These are phyloP conservation scores for Glycine soja DNA, from an alignment of 306 rosid species.

Conservation along the genomic window DNA sequence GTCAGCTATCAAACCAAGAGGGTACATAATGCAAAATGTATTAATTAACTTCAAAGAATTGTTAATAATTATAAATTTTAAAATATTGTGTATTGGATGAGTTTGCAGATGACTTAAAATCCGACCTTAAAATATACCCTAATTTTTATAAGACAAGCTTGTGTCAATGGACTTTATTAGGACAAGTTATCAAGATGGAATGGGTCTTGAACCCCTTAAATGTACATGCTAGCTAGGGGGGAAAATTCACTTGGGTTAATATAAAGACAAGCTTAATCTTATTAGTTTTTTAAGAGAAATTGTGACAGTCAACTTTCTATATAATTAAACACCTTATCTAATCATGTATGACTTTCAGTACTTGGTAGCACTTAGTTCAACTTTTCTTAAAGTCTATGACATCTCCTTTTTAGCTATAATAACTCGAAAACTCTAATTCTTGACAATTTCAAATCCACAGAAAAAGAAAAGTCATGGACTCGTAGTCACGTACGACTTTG, in stretches of 20 bases:
- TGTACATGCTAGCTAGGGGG: too few species aligned
- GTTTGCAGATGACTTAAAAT: neutral
- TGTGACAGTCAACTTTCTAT: neutral
- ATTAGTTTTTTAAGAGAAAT: neutral
- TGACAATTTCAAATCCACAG: constrained; percentile 11
- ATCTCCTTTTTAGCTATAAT: neutral
- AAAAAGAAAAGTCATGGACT: neutral
- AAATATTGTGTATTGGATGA: too few species aligned
- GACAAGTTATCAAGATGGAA: too few species aligned
- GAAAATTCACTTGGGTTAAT: too few species aligned
- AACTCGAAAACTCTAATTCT: neutral
- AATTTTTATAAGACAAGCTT: neutral
- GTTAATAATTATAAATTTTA: too few species aligned
- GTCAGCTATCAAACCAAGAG: too few species aligned
- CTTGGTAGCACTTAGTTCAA: neutral
- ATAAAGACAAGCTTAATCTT: too few species aligned
- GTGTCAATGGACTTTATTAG: too few species aligned
- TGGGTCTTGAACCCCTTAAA: too few species aligned
- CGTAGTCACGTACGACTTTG: neutral
- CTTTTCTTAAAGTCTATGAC: neutral
- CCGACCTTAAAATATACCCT: neutral
- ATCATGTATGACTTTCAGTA: neutral
- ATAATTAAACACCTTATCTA: constrained; percentile 11
- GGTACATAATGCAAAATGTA: too few species aligned
- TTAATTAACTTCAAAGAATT: too few species aligned